Percentiles rank a stretch among this genome's conserved stretches.
These are phyloP conservation scores for Fraxinus albicans DNA, from an alignment of 305 asterid genomes.

Conservation along the genomic window DNA sequence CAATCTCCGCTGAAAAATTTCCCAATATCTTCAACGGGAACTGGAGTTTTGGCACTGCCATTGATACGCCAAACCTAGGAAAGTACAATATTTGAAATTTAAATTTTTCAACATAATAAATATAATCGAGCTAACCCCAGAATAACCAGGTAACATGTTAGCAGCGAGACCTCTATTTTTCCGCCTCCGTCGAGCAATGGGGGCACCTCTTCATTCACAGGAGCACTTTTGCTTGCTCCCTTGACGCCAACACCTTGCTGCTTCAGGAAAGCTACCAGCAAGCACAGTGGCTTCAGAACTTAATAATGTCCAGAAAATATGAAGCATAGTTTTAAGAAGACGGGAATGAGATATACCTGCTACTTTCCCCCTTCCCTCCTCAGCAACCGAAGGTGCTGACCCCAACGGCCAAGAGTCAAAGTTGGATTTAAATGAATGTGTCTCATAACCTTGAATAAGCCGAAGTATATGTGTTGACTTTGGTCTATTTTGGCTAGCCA, in stretches of 20 bases:
- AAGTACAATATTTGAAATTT: constrained; percentile 17
- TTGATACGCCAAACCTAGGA: constrained; percentile 89
- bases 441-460: constrained; percentile 59
- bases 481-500: constrained; percentile 51
- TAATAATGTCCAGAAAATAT: constrained; percentile 11
- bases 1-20: constrained; percentile 96
- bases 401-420: constrained; percentile 61
- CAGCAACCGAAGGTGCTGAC: constrained; percentile 50
- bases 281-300: constrained; percentile 16
- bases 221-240: constrained; percentile 76
- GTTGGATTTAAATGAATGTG: constrained; percentile 52
- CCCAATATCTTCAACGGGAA: constrained; percentile 76
- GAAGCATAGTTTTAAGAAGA: background rate
- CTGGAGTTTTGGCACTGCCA: constrained; percentile 78
- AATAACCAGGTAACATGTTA: constrained; percentile 17
- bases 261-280: constrained; percentile 75
- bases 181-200: constrained; percentile 91
- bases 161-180: constrained; percentile 65
- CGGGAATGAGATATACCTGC: constrained; percentile 39
- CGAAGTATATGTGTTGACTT: constrained; percentile 47
- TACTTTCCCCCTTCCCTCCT: constrained; percentile 64
- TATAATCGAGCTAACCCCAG: background rate
- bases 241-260: constrained; percentile 91
- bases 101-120: background rate
- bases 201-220: constrained; percentile 81